Conservation (phyloP, 2,329 filamentous ascomycete species). For the Epichloe amarillans region DNA sequence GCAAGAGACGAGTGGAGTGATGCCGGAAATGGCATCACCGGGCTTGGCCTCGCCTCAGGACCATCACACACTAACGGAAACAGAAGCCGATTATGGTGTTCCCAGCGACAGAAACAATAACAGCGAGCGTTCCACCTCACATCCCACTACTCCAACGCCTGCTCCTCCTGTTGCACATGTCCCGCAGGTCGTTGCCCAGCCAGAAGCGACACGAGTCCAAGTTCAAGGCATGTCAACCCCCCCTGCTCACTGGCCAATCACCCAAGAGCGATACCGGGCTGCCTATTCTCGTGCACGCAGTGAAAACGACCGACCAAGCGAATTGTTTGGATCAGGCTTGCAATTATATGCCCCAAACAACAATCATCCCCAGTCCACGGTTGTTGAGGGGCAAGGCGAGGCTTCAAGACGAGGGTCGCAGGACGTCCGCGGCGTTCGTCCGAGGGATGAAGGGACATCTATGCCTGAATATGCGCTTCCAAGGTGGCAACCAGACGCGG, state of each 20-base stretch:
- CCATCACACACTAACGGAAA: background rate
- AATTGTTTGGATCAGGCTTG: background rate
- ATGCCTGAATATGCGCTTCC: conserved; percentile 45
- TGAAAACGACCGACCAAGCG: background rate
- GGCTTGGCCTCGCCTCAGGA: background rate
- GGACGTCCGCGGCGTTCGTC: background rate
- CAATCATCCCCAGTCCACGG: background rate
- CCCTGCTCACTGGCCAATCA: background rate
- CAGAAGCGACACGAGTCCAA: background rate
- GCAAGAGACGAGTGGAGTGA: background rate
- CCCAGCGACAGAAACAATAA: background rate
- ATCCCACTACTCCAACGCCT: background rate
- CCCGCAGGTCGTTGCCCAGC: background rate
- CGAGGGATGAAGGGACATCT: background rate
- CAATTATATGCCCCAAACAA: background rate
- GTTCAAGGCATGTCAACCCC: background rate
- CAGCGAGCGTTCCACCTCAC: background rate
- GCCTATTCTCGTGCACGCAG: background rate
- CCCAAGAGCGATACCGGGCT: background rate
- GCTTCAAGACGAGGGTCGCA: background rate
- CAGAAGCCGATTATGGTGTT: background rate
- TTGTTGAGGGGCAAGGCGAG: background rate
- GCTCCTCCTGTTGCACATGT: background rate
- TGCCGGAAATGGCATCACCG: background rate
- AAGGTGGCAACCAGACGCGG: conserved; percentile 77